phyloP scores from a whole-genome alignment of 2,329 filamentous ascomycete genomes.

The Trichoderma pleuroti region DNA sequence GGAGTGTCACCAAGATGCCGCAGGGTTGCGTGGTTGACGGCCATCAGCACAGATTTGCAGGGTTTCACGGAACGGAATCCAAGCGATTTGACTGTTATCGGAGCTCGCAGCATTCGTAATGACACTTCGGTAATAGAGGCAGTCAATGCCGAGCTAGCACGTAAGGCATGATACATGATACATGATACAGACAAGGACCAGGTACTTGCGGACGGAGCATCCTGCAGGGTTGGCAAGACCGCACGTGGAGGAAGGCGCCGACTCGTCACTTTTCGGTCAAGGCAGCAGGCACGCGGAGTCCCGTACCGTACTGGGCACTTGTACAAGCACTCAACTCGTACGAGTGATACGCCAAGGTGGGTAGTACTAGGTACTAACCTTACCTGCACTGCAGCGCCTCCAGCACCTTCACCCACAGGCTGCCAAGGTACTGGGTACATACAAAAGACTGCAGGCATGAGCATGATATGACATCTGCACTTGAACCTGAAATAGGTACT shows the following conservation, averaged over 20 bases:
- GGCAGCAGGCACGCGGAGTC: neutral
- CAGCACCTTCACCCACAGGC: neutral
- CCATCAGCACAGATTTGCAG: neutral
- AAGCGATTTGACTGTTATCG: neutral
- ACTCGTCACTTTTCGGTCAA: neutral
- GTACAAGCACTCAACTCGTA: neutral
- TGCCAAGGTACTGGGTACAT: neutral
- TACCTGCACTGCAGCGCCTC: too few relatives aligned
- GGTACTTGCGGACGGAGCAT: neutral
- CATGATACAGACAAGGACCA: neutral
- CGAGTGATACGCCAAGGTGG: neutral
- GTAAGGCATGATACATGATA: neutral
- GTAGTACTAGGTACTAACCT: too few relatives aligned
- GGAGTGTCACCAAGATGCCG: neutral
- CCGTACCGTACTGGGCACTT: neutral
- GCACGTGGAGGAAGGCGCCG: constrained; percentile 3
- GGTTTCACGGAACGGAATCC: neutral
- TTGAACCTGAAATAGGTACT: neutral
- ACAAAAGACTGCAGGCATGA: neutral
- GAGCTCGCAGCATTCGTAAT: neutral
- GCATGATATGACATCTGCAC: neutral
- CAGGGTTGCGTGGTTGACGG: neutral
- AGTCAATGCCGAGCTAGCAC: neutral
- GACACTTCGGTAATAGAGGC: neutral
- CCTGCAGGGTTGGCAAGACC: neutral